Evolutionary conservation across 257 asterid species (phyloP).

Genomic region (Nicotiana undulata): DNA sequence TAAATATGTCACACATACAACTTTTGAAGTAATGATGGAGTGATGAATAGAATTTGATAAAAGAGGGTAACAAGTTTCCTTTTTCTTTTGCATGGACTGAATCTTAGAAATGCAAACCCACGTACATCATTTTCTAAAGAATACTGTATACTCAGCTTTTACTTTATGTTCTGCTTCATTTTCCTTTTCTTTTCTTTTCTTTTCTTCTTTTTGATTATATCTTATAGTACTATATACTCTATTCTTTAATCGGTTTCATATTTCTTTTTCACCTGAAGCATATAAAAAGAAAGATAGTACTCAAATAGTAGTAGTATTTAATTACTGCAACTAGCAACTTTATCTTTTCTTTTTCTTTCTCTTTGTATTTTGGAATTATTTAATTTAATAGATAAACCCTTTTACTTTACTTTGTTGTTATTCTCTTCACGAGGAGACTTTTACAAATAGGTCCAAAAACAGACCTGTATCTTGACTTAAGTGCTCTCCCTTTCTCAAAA

Average conservation of each 20-base stretch:
- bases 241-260: background rate
- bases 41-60: constrained; percentile 5
- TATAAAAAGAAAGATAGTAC: background rate
- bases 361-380: constrained; percentile 23
- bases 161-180: constrained; percentile 34
- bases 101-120: constrained; percentile 35
- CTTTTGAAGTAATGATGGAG: constrained; percentile 15
- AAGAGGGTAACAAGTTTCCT: constrained; percentile 11
- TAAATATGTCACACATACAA: background rate
- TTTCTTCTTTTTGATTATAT: background rate
- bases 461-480: constrained; percentile 55
- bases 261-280: constrained; percentile 6
- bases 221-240: background rate
- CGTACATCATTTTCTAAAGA: constrained; percentile 43
- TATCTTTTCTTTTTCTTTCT: constrained; percentile 10
- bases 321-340: background rate
- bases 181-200: constrained; percentile 6
- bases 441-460: constrained; percentile 36
- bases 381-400: constrained; percentile 12
- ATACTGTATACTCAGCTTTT: constrained; percentile 75
- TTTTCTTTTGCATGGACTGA: constrained; percentile 72
- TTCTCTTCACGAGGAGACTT: constrained; percentile 57
- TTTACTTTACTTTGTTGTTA: constrained; percentile 29
- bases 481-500: constrained; percentile 45
- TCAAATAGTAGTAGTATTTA: background rate